Evolutionary conservation across 148 eudicot genomes (phyloP), one percentile per base, ranked within the genome.

Genomic region (Vaccinium darrowii): DNA sequence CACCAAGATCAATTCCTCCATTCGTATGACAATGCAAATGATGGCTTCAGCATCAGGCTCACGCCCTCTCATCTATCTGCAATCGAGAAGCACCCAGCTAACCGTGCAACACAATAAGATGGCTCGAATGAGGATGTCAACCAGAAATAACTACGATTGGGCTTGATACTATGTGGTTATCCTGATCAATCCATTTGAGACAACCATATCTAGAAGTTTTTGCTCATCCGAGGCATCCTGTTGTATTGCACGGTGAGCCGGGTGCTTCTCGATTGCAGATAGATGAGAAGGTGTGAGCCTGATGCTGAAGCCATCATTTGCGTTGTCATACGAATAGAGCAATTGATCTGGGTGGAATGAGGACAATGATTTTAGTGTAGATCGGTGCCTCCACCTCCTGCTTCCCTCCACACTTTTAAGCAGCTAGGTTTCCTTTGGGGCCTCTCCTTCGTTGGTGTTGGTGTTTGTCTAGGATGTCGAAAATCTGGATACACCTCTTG

Each of bases 271-370:
- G 36, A 33, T 33, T 33, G 36, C 25, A 75, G 23, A 16, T 15
- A 75, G 78, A 39, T 75, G 52, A 47, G 78, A 75, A 12, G 52
- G 78, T 75, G 78, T 75, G 78, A 75, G 78, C 53, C 78, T 75
- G 23, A 52, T 52, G 18, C 53, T 75, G 52, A 75, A 75, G 8
- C 78, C 78, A 75, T 75, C 52, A 51, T 39, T 75, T 21, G 18
- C 78, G 16, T 75, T 53, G 78, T 39, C 25, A 25, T 47, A 75
- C 47, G 3, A 39, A 39, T 75, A 75, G 52, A 75, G 78, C 0
- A 39, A 19, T n/a, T 30, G 43, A 2, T 75, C 53, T 16, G 43
- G 23, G 19, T 47, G 36, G 16, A 47, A 75, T 39, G 78, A 43
- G 13, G 78, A 75, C 23, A 43, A 75, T 43, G 43, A 75, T 75